phyloP scores from a whole-genome alignment of 495 filamentous ascomycete genomes.

The Podospora pseudopauciseta region DNA sequence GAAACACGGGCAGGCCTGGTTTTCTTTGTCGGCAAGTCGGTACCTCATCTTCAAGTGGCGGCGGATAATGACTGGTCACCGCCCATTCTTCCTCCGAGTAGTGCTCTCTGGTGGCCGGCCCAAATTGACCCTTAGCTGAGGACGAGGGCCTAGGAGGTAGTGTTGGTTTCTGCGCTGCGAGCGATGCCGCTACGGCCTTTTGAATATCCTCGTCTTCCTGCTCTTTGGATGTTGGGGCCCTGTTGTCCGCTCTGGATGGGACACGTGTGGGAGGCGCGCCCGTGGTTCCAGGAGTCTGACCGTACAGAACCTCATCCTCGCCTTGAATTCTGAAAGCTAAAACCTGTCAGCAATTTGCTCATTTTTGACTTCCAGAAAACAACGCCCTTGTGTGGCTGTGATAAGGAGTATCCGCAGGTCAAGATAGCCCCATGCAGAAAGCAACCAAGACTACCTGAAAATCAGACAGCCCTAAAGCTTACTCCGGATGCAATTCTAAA shows the following conservation, averaged over 20 bases:
- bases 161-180: neutral
- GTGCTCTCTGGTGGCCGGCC: neutral
- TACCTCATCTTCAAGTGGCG: slow-evolving; percentile 1
- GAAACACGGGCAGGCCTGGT: slow-evolving; percentile 61
- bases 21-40: slow-evolving; percentile 56
- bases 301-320: neutral
- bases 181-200: neutral
- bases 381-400: neutral
- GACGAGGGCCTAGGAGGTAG: neutral
- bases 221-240: neutral
- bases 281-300: neutral
- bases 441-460: too few relatives aligned
- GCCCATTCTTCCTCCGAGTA: neutral
- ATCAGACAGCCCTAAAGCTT: too few relatives aligned
- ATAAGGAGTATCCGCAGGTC: too few relatives aligned
- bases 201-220: neutral
- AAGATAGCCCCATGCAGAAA: too few relatives aligned
- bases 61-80: neutral
- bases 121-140: neutral
- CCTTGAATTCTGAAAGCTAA: neutral
- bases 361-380: neutral
- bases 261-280: neutral
- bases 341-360: too few relatives aligned
- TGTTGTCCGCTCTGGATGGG: neutral
- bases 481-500: too few relatives aligned